A percentile compares a stretch with the other conserved stretches of the same genome.
These are phyloP conservation scores for Dicorynia guianensis DNA, from an alignment of 306 rosid genomes.

Conservation along the genomic window DNA sequence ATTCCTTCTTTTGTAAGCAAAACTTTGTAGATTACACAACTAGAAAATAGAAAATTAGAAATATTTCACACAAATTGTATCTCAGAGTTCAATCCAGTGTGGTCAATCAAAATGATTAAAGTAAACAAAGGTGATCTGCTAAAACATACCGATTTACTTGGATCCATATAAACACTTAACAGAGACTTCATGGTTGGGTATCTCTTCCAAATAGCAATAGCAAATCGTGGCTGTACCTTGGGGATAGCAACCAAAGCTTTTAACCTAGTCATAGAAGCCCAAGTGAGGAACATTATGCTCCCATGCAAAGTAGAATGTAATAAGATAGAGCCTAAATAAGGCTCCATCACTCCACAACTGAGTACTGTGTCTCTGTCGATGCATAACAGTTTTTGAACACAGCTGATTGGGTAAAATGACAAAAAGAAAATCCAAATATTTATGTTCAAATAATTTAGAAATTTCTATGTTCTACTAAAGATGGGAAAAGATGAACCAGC, in stretches of 20 bases:
- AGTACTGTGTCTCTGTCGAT: background rate
- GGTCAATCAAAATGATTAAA: conserved; percentile 34
- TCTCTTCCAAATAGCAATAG: conserved; percentile 86
- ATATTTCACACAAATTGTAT: conserved; percentile 24
- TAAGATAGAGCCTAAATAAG: background rate
- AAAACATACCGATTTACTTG: conserved; percentile 66
- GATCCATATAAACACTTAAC: conserved; percentile 82
- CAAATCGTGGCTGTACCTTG: conserved; percentile 94
- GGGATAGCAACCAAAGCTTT: conserved; percentile 95
- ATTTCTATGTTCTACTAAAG: background rate
- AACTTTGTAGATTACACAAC: conserved; percentile 11
- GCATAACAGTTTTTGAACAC: background rate
- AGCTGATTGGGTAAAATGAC: background rate
- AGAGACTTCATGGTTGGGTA: conserved; percentile 93
- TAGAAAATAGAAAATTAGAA: too few species aligned
- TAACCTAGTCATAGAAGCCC: conserved; percentile 64
- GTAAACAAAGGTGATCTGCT: conserved; percentile 32
- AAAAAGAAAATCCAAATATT: background rate
- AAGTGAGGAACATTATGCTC: conserved; percentile 35
- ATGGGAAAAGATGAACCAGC: background rate
- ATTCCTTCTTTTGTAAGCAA: conserved; percentile 11
- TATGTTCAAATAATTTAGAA: background rate
- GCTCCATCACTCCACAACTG: background rate
- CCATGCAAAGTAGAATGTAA: background rate
- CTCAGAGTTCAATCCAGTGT: conserved; percentile 16